Evolutionary conservation across 1,284 basidiomycete genomes (phyloP).

Genomic region (Tilletia walkeri): DNA sequence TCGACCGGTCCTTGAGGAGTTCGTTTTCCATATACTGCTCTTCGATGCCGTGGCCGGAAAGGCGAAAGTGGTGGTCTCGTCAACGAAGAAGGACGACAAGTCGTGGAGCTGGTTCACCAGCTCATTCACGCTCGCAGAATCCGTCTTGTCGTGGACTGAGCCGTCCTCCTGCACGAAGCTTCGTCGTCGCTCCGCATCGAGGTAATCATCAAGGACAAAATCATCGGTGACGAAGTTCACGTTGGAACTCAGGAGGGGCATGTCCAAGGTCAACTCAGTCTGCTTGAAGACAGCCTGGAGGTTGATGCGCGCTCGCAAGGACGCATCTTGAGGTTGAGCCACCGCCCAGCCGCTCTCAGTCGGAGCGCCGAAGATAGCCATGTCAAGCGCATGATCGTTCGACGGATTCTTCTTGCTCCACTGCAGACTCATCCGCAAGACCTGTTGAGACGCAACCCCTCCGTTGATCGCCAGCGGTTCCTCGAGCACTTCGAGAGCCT

Average conservation of each 20-base stretch:
- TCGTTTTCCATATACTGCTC: background rate
- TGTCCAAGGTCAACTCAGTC: constrained; percentile 46
- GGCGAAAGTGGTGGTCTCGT: background rate
- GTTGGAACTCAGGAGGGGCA: constrained; percentile 36
- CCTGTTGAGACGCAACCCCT: constrained; percentile 74
- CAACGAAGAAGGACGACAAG: constrained; percentile 49
- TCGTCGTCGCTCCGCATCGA: constrained; percentile 27
- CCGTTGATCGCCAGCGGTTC: constrained; percentile 75
- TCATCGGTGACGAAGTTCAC: constrained; percentile 46
- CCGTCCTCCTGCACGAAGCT: constrained; percentile 29
- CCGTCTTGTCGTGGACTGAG: constrained; percentile 23
- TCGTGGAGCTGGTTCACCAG: constrained; percentile 53
- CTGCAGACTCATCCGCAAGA: constrained; percentile 72
- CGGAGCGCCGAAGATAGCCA: constrained; percentile 44
- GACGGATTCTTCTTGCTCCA: constrained; percentile 36
- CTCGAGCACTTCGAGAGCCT: constrained; percentile 86
- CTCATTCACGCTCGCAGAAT: constrained; percentile 30
- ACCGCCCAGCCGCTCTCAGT: constrained; percentile 49
- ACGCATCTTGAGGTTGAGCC: constrained; percentile 43
- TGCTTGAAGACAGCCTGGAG: constrained; percentile 45
- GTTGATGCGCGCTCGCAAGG: constrained; percentile 45
- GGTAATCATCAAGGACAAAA: constrained; percentile 43
- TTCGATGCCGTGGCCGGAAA: background rate
- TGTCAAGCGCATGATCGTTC: constrained; percentile 38
- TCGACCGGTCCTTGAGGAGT: background rate